Percentiles rank a stretch among this genome's conserved stretches.
phyloP scores from a whole-genome alignment of 495 filamentous ascomycete genomes.

The Penicillium arizonense region DNA sequence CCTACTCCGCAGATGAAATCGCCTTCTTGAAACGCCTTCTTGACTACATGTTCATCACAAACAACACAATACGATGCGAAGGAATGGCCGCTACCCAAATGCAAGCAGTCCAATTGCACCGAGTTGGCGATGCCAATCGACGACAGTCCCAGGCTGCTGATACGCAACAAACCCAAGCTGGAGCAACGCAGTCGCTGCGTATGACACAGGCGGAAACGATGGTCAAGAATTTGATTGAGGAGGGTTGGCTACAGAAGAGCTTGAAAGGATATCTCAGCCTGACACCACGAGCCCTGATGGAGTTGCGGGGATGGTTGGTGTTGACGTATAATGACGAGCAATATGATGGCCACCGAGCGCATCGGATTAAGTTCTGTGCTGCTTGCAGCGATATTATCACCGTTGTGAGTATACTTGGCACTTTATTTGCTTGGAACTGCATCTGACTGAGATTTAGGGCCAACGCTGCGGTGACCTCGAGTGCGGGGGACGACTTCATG shows the following conservation, averaged over 20 bases:
- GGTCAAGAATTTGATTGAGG: constrained; percentile 65
- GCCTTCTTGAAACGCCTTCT: constrained; percentile 84
- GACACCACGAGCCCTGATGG: constrained; percentile 74
- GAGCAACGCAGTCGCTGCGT: constrained; percentile 58
- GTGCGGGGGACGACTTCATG: constrained; percentile 72
- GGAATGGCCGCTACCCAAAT: constrained; percentile 75
- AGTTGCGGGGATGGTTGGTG: constrained; percentile 77
- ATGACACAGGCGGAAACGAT: constrained; percentile 73
- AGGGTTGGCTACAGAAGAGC: constrained; percentile 83
- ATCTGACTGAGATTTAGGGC: constrained; percentile 47
- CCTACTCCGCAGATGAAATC: constrained; percentile 78
- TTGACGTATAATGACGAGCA: constrained; percentile 80
- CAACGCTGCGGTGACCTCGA: constrained; percentile 71
- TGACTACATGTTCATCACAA: constrained; percentile 86
- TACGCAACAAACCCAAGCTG: constrained; percentile 37
- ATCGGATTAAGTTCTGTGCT: constrained; percentile 81
- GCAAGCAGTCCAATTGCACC: constrained; percentile 59
- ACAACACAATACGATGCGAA: constrained; percentile 75
- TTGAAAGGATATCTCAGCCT: constrained; percentile 69
- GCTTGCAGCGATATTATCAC: constrained; percentile 92
- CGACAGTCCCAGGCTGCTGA: constrained; percentile 36
- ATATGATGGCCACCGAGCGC: constrained; percentile 33
- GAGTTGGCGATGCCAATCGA: constrained; percentile 26
- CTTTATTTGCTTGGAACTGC: background rate
- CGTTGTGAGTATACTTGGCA: constrained; percentile 44